Conservation (phyloP, 2,329 filamentous ascomycete species). For the Didymella arachidicola region DNA sequence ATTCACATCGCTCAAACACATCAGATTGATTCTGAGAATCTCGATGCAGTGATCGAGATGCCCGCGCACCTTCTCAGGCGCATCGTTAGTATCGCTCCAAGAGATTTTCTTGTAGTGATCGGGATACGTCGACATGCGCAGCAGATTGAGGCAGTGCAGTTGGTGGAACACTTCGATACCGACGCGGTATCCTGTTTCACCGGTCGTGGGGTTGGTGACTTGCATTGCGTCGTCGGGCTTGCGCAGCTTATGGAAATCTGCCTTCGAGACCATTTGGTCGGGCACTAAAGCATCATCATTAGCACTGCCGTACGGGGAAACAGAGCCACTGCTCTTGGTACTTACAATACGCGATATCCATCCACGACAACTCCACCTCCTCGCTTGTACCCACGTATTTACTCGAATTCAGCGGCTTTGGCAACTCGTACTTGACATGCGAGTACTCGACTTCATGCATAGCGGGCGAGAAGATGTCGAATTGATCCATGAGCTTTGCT, state of each 20-base stretch:
- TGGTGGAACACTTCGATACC: constrained; percentile 67
- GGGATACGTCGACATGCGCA: constrained; percentile 46
- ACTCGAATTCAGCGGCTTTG: constrained; percentile 41
- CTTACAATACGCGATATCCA: constrained; percentile 60
- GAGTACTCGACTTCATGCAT: constrained; percentile 42
- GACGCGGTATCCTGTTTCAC: constrained; percentile 66
- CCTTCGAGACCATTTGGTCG: constrained; percentile 66
- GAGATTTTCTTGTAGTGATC: constrained; percentile 42
- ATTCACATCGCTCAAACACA: constrained; percentile 47
- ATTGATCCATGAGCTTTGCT: constrained; percentile 45
- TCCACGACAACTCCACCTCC: constrained; percentile 66
- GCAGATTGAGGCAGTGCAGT: constrained; percentile 48
- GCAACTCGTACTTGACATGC: constrained; percentile 37
- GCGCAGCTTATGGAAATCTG: constrained; percentile 62
- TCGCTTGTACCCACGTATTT: constrained; percentile 64
- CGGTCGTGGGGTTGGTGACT: constrained; percentile 64
- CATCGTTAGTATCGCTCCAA: constrained; percentile 39
- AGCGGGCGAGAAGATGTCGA: constrained; percentile 43
- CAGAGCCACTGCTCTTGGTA: background rate
- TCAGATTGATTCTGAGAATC: constrained; percentile 48
- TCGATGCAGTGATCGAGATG: constrained; percentile 49
- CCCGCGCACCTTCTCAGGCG: constrained; percentile 39
- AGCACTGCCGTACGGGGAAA: constrained; percentile 24
- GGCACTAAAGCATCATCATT: constrained; percentile 55
- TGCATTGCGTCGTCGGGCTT: constrained; percentile 62